Evolutionary conservation across 495 filamentous ascomycete species (phyloP).

Genomic region (Sordaria brevicollis): DNA sequence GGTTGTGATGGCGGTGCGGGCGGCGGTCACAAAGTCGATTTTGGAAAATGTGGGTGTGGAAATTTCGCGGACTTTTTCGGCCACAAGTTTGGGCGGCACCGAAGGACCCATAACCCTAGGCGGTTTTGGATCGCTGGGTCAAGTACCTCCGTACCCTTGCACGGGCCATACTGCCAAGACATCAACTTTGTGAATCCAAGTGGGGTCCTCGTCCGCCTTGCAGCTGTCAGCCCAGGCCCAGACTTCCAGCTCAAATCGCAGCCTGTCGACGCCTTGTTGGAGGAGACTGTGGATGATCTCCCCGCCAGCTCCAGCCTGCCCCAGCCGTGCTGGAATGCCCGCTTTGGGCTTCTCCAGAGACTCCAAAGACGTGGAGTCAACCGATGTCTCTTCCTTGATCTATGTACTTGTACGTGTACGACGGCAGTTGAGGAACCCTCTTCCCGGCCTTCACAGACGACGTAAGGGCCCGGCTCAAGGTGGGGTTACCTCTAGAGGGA

Average conservation of each 20-base stretch:
- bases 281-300: background rate
- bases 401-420: no score
- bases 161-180: background rate
- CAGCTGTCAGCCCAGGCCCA: background rate
- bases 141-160: background rate
- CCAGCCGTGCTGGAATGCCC: background rate
- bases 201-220: background rate
- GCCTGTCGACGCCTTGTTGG: background rate
- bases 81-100: constrained; percentile 14
- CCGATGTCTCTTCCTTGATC: background rate
- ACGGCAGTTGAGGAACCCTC: no score
- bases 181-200: background rate
- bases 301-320: background rate
- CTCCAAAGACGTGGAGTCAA: background rate
- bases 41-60: constrained; percentile 24
- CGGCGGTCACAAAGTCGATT: constrained; percentile 6
- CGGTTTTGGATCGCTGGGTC: background rate
- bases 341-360: background rate
- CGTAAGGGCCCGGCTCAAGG: background rate
- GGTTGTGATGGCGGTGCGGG: constrained; percentile 5
- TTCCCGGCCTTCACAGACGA: no score
- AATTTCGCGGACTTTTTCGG: constrained; percentile 17
- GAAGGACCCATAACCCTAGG: background rate
- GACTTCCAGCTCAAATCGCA: background rate
- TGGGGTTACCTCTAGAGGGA: background rate